Evolutionary conservation across 192 early-diverging fungal genomes (phyloP).

Genomic region (Funneliformis mosseae): DNA sequence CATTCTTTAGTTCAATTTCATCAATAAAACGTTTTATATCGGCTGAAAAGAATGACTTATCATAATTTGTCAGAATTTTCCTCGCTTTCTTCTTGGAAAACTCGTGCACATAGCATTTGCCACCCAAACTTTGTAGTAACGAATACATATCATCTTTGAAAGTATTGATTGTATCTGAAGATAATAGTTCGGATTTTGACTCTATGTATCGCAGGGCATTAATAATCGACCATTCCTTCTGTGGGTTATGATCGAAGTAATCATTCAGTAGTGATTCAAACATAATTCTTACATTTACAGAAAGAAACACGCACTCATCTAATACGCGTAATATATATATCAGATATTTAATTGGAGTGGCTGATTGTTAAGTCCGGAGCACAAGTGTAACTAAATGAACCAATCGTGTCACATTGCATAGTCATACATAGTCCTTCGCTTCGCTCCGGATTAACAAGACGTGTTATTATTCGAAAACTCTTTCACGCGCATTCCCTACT

Average conservation of each 20-base stretch:
- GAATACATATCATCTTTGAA: conserved; percentile 26
- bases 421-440: too few relatives aligned
- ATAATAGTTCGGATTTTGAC: conserved; percentile 27
- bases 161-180: conserved; percentile 21
- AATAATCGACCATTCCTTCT: conserved; percentile 35
- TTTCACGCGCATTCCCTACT: conserved; percentile 14
- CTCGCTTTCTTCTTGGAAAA: conserved; percentile 25
- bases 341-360: too few relatives aligned
- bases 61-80: conserved; percentile 30
- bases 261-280: conserved; percentile 18
- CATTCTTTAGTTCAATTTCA: conserved; percentile 16
- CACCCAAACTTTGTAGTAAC: conserved; percentile 12
- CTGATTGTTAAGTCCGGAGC: too few relatives aligned
- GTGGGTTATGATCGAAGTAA: conserved; percentile 14
- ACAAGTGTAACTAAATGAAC: too few relatives aligned
- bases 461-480: too few relatives aligned
- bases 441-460: too few relatives aligned
- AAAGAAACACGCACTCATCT: too few relatives aligned
- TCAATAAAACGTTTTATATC: conserved; percentile 31
- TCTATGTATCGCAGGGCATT: conserved; percentile 22
- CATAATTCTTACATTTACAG: neutral
- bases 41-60: conserved; percentile 27
- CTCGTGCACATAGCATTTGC: conserved; percentile 8
- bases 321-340: too few relatives aligned
- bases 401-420: too few relatives aligned